Percentiles rank a stretch among this genome's conserved stretches.
These are phyloP conservation scores for Podila verticillata DNA, from an alignment of 192 early-diverging fungal species.

Conservation along the genomic window DNA sequence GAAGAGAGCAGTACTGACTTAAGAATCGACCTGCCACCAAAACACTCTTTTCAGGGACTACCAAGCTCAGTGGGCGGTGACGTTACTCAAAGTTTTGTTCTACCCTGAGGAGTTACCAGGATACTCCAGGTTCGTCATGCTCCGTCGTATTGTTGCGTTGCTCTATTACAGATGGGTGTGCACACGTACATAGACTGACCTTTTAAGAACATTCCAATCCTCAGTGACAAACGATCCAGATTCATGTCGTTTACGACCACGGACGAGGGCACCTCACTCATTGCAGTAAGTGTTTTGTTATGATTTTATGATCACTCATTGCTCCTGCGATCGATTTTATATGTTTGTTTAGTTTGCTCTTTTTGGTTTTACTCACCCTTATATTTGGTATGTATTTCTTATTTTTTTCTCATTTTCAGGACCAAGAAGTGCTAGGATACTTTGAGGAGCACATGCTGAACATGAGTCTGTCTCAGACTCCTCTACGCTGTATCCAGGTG, in stretches of 20 bases:
- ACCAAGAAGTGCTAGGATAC: slow-evolving; percentile 55
- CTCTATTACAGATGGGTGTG: not conserved
- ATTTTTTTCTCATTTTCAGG: slow-evolving; percentile 11
- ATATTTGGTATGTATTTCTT: not conserved
- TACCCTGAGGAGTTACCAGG: slow-evolving; percentile 55
- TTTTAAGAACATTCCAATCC: not conserved
- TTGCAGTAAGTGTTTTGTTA: slow-evolving; percentile 24
- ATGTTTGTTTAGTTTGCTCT: not conserved
- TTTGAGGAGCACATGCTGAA: slow-evolving; percentile 55
- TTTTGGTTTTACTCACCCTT: too few relatives aligned
- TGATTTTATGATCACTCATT: not conserved
- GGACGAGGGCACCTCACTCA: slow-evolving; percentile 67
- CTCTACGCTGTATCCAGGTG: slow-evolving; percentile 68
- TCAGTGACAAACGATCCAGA: slow-evolving; percentile 13
- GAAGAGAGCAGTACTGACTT: not conserved
- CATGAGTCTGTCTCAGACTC: slow-evolving; percentile 46
- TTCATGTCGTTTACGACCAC: slow-evolving; percentile 69
- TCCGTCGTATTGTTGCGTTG: not conserved
- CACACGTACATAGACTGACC: not conserved
- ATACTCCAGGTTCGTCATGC: slow-evolving; percentile 2
- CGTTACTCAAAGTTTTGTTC: slow-evolving; percentile 62
- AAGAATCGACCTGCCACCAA: not conserved
- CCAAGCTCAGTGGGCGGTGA: slow-evolving; percentile 57
- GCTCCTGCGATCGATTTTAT: not conserved
- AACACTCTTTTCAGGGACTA: slow-evolving; percentile 49